A percentile compares a stretch with the other conserved stretches of the same genome.
These are phyloP conservation scores for Naumovozyma castellii DNA, from an alignment of 805 yeast genomes.

Conservation along the genomic window DNA sequence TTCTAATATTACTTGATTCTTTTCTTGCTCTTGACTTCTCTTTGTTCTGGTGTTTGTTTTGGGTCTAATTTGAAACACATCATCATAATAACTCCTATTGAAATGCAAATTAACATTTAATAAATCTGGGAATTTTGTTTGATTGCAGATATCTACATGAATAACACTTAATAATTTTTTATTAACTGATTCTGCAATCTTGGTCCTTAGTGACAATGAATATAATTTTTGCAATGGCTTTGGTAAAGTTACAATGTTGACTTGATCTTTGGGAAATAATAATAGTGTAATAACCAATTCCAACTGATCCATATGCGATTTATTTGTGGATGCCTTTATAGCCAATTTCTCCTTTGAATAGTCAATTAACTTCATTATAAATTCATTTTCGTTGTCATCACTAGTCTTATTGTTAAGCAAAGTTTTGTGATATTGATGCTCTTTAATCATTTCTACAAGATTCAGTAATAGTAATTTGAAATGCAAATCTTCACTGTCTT, in stretches of 20 bases:
- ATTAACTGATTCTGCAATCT: slow-evolving; percentile 65
- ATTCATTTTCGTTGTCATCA: slow-evolving; percentile 34
- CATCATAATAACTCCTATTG: not conserved
- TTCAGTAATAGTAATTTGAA: slow-evolving; percentile 65
- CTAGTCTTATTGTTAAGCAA: slow-evolving; percentile 14
- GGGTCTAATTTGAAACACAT: not conserved
- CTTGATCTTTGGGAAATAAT: slow-evolving; percentile 35
- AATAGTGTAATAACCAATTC: slow-evolving; percentile 79
- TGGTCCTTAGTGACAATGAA: slow-evolving; percentile 50
- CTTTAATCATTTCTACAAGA: slow-evolving; percentile 70
- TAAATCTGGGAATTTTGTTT: slow-evolving; percentile 12
- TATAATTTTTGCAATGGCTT: slow-evolving; percentile 45
- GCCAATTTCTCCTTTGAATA: slow-evolving; percentile 59
- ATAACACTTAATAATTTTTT: slow-evolving; percentile 30
- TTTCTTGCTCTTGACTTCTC: not conserved
- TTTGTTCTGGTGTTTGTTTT: not conserved
- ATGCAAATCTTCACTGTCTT: slow-evolving; percentile 55
- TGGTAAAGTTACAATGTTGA: slow-evolving; percentile 36
- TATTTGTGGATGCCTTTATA: slow-evolving; percentile 48
- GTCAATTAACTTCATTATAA: slow-evolving; percentile 43
- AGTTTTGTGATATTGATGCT: slow-evolving; percentile 23
- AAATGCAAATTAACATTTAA: not conserved
- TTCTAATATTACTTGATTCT: not conserved
- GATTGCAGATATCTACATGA: slow-evolving; percentile 15
- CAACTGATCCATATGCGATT: slow-evolving; percentile 54